Base-by-base conservation (phyloP, 768 basidiomycete species). In the Glaciozyma antarctica region DNA sequence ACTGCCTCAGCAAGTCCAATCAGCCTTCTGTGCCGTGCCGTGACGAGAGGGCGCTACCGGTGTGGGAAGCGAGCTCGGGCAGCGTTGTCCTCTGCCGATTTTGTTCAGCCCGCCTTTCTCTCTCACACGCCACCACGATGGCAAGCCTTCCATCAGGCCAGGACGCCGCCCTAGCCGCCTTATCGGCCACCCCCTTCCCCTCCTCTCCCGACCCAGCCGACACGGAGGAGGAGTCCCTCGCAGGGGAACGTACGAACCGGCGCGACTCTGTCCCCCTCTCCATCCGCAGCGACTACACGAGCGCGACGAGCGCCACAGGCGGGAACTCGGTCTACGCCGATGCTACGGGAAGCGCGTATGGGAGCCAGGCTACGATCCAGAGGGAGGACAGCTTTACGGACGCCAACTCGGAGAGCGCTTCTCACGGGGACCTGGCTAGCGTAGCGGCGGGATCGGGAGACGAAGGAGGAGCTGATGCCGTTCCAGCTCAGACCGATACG, bases 241-340 rank as follows among this genome's bases (percentile, higher is more conserved):
- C 38, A 34, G 34, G 6, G 5, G 34, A 34, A 34, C 34, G 34
- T 2, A 41, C 38, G 38, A 41, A 41, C 17, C 55, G 55, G 22
- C 55, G 55, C 38, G 55, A 56, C 10, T 56, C 55, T 32, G 10
- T 24, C 55, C 38, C 55, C 30, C 34, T 22, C 10, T 38, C 34
- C 30, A 38, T 56, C 13, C 16, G 30, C 22, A 56, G 55, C 55
- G 55, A 56, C 34, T 41, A 38, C 34, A 56, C 55, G 49, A 56
- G 55, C 38, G 55, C 30, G 9, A 56, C 55, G 1, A 41, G 55
- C 38, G 54, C 28, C 7, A 55, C 54, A 6, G 38, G 55, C n/a
- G 32, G 53, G 12, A 30, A 54, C 30, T 54, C 53, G 30, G 22
- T 56, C 55, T 56, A 56, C 55, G 55, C 55, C 9, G 55, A 56